Base-by-base conservation (phyloP, 345 rosid genomes). In the Trapa incisa region DNA sequence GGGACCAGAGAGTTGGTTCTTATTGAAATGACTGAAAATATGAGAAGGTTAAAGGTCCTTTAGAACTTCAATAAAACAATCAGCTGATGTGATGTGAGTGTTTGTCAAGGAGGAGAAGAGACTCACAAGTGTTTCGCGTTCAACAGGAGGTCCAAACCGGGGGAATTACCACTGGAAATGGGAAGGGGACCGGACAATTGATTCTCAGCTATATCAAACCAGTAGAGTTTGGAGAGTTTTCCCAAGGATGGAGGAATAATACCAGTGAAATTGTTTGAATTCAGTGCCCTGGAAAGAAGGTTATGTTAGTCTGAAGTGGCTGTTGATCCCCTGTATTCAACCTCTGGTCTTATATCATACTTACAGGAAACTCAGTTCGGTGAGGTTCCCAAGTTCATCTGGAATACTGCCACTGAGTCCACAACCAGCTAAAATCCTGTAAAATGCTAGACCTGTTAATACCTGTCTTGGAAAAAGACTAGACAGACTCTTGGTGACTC, bases 61-160 rank as follows among this genome's bases (percentile, higher is more conserved):
- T 22, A 22, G 14, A 22, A 32, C 37, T 35, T 2, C 29, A 58
- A 58, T 67, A 41, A 12, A 41, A 12, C 29, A 39, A 35, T 14
- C 33, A 8, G 12, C 13, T 22, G 63, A 39, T 13, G 15, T 22
- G 63, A 39, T 13, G 15, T 47, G 8, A 3, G 17, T 54, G 47
- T 35, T 52, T 56, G 37, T 17, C 3, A 10, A 71, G 53, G 45
- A n/a, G 38, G 37, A 22, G 56, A 65, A 68, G 60, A 16, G 50
- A 76, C 97, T 87, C 77, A 94, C 99, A 94, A 91, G 83, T 94
- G 99, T 78, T 94, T 91, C 63, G 92, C 86, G 67, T 82, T 80
- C 66, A 82, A 73, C 41, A 94, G 88, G 67, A 76, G 87, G 80
- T 94, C 97, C 77, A 94, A 80, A 67, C 99, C 96, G 1, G 96